Conservation (phyloP, 345 rosid species). For the Populus tremula region DNA sequence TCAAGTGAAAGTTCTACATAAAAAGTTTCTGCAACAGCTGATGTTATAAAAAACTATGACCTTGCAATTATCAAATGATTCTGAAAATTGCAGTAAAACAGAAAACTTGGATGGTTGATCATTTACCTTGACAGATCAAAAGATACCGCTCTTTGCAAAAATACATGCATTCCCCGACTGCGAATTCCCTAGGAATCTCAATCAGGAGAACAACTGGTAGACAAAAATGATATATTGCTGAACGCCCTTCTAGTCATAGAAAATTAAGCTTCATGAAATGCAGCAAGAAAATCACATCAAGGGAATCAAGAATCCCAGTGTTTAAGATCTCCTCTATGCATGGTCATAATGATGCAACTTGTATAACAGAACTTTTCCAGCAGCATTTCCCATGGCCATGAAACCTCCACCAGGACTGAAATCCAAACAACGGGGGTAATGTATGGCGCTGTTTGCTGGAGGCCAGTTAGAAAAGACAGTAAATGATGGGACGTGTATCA, state of each 20-base stretch:
- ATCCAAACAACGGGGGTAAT: slow-evolving; percentile 79
- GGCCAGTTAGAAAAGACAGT: slow-evolving; percentile 85
- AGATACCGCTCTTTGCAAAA: not conserved
- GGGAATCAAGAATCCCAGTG: not conserved
- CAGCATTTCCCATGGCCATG: slow-evolving; percentile 85
- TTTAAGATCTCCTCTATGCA: slow-evolving; percentile 39
- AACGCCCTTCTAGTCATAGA: not conserved
- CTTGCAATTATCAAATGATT: not conserved
- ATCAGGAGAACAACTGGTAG: not conserved
- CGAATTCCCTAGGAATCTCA: not conserved
- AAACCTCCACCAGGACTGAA: slow-evolving; percentile 94
- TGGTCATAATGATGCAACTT: slow-evolving; percentile 79
- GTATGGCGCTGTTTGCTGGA: slow-evolving; percentile 48
- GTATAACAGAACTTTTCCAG: slow-evolving; percentile 75
- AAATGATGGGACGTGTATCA: slow-evolving; percentile 64
- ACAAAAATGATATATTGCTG: not conserved
- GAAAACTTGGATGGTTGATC: not conserved
- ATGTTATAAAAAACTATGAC: not conserved
- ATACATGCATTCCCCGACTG: not conserved
- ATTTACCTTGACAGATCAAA: too few relatives aligned
- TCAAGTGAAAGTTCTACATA: not conserved
- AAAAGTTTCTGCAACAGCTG: not conserved
- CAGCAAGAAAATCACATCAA: not conserved
- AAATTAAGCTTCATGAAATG: not conserved
- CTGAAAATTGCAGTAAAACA: not conserved